Percentiles rank a stretch among this genome's conserved stretches.
Evolutionary conservation across 2,329 filamentous ascomycete genomes (phyloP).

Genomic region (Trichophyton verrucosum): DNA sequence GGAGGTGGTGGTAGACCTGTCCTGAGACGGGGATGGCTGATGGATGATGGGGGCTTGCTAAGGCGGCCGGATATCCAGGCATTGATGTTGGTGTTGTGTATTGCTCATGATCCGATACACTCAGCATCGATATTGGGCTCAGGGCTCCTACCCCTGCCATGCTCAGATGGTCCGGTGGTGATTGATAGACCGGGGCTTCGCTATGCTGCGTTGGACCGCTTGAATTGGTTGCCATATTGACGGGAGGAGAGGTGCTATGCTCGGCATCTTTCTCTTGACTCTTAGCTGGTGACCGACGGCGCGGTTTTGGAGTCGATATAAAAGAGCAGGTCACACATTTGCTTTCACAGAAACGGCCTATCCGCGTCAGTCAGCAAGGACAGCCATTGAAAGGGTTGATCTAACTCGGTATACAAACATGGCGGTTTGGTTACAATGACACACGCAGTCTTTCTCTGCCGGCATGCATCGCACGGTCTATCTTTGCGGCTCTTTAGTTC

Average conservation of each 20-base stretch:
- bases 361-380: background rate
- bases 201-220: background rate
- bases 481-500: conserved; percentile 4
- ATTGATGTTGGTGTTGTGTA: background rate
- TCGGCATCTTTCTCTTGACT: background rate
- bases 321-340: background rate
- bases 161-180: background rate
- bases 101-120: background rate
- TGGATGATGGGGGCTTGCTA: background rate
- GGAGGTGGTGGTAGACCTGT: background rate
- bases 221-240: background rate
- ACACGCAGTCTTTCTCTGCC: conserved; percentile 1
- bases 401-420: background rate
- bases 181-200: background rate
- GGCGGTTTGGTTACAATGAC: conserved; percentile 4
- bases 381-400: background rate
- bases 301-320: background rate
- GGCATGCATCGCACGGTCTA: conserved; percentile 3
- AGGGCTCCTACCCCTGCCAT: background rate
- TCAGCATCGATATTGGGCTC: conserved; percentile 1
- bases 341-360: conserved; percentile 3
- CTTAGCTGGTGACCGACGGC: background rate
- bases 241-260: background rate
- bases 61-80: background rate
- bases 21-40: background rate